Evolutionary conservation across 2,329 filamentous ascomycete species (phyloP).

Genomic region (Truncatella angustata): DNA sequence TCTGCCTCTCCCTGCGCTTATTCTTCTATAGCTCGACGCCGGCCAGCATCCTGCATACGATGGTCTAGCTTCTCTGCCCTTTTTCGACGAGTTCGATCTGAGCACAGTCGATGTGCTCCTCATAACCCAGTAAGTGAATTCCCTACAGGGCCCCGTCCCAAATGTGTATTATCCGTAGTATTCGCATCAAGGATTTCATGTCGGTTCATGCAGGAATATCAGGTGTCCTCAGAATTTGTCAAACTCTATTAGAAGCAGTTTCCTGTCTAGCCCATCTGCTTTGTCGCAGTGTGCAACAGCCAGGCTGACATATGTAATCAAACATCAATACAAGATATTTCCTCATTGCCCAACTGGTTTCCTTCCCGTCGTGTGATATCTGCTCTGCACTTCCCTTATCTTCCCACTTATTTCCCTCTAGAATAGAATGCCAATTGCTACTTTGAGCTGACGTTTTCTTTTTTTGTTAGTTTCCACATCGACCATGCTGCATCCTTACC

Average conservation of each 20-base stretch:
- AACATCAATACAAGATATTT: slow-evolving; percentile 44
- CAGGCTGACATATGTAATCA: slow-evolving; percentile 28
- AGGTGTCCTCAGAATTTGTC: slow-evolving; percentile 11
- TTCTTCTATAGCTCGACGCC: slow-evolving; percentile 72
- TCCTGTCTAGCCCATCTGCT: slow-evolving; percentile 1
- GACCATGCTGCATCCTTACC: slow-evolving; percentile 98
- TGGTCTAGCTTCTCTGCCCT: slow-evolving; percentile 87
- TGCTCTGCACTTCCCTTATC: slow-evolving; percentile 18
- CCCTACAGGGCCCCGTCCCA: neutral
- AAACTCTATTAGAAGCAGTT: slow-evolving; percentile 5
- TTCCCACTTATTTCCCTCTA: neutral
- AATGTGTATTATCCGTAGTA: slow-evolving; percentile 10
- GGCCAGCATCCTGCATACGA: slow-evolving; percentile 97
- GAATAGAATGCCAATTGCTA: neutral
- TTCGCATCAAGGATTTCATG: slow-evolving; percentile 18
- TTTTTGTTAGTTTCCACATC: slow-evolving; percentile 94
- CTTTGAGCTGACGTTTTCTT: slow-evolving; percentile 15
- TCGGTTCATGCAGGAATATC: slow-evolving; percentile 22
- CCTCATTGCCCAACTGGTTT: slow-evolving; percentile 26
- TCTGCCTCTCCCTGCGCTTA: neutral
- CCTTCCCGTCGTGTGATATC: slow-evolving; percentile 24
- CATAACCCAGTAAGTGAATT: slow-evolving; percentile 90
- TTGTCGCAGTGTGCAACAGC: slow-evolving; percentile 10
- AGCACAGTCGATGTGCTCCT: slow-evolving; percentile 96
- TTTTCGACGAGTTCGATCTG: slow-evolving; percentile 97